Evolutionary conservation across 2,329 filamentous ascomycete species (phyloP).

Genomic region (Diaporthe sp.): DNA sequence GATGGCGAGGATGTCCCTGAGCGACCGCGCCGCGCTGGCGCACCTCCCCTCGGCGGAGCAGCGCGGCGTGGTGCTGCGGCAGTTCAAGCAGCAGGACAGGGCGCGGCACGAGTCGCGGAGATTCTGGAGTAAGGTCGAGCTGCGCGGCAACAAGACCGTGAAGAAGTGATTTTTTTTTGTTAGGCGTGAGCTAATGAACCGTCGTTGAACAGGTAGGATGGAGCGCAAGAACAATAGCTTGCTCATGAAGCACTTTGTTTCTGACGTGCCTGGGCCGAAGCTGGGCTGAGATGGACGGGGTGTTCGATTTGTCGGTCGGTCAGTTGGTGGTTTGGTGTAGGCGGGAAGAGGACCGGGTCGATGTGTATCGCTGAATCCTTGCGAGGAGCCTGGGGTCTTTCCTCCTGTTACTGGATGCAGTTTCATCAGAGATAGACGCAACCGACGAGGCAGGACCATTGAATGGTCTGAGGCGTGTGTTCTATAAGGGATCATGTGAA

Average conservation of each 20-base stretch:
- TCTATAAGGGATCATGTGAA: too few relatives aligned
- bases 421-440: not conserved
- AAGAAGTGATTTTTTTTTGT: not conserved
- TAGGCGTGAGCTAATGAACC: not conserved
- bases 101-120: constrained; percentile 41
- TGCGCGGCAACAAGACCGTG: constrained; percentile 7
- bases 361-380: too few relatives aligned
- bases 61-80: constrained; percentile 44
- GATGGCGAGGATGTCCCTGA: constrained; percentile 41
- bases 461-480: too few relatives aligned
- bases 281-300: not conserved
- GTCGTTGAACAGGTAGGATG: constrained; percentile 22
- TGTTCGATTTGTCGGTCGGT: too few relatives aligned
- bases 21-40: constrained; percentile 45
- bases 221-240: constrained; percentile 42
- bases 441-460: too few relatives aligned
- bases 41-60: constrained; percentile 49
- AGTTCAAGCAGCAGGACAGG: constrained; percentile 47
- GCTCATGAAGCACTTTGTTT: constrained; percentile 42
- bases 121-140: constrained; percentile 41
- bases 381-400: too few relatives aligned
- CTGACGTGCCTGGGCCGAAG: constrained; percentile 40
- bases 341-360: too few relatives aligned
- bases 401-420: too few relatives aligned
- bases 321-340: not conserved